phyloP scores from a whole-genome alignment of 345 rosid species.

The Theobroma cacao region DNA sequence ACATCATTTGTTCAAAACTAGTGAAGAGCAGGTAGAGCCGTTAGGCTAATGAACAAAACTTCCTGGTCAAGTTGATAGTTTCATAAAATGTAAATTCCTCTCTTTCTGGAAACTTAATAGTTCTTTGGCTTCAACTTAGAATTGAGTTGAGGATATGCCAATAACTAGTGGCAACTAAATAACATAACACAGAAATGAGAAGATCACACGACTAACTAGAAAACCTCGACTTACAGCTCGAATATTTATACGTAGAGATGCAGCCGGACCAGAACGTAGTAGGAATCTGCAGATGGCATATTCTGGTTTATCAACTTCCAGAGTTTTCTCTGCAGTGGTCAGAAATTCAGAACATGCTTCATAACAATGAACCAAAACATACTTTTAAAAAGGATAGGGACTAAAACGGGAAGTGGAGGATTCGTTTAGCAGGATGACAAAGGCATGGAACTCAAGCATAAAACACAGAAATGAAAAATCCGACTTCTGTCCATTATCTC shows the following conservation, averaged over 20 bases:
- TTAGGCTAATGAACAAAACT: neutral
- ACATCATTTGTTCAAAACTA: too few relatives aligned
- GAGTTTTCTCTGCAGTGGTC: constrained; percentile 37
- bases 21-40: neutral
- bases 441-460: neutral
- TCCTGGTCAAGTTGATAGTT: neutral
- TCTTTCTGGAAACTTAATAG: neutral
- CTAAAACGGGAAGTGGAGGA: too few relatives aligned
- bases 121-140: neutral
- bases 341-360: constrained; percentile 5
- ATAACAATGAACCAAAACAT: neutral
- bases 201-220: neutral
- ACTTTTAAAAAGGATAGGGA: too few relatives aligned
- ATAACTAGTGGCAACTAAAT: constrained; percentile 7
- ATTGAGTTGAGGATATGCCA: neutral
- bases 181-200: neutral
- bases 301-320: constrained; percentile 60
- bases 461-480: neutral
- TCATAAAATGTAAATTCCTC: neutral
- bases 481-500: neutral
- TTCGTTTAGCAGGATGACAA: too few relatives aligned
- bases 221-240: constrained; percentile 56
- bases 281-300: constrained; percentile 51
- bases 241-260: constrained; percentile 69
- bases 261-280: constrained; percentile 79